phyloP scores from a whole-genome alignment of 1,139 yeast species.

The Magnusiomyces fungicola region DNA sequence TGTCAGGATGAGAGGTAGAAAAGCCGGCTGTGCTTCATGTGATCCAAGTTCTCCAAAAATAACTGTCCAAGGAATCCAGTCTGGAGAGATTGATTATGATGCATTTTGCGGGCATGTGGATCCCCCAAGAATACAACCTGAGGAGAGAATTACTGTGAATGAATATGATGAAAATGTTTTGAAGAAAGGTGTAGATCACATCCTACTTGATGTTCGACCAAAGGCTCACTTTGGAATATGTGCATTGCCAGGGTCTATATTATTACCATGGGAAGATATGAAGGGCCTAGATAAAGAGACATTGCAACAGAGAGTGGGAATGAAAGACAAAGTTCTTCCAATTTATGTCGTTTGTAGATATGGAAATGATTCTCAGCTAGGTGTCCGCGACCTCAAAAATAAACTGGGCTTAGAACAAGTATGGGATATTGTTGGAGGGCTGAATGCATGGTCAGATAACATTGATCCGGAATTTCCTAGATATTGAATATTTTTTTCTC shows the following conservation, averaged over 20 bases:
- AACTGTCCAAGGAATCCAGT: slow-evolving; percentile 39
- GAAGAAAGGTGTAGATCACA: slow-evolving; percentile 20
- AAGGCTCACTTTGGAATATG: slow-evolving; percentile 65
- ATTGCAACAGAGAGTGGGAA: slow-evolving; percentile 2
- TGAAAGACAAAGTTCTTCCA: slow-evolving; percentile 16
- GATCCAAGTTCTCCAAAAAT: slow-evolving; percentile 42
- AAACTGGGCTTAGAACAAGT: slow-evolving; percentile 44
- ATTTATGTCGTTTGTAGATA: slow-evolving; percentile 62
- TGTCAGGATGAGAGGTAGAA: slow-evolving; percentile 73
- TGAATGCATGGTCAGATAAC: slow-evolving; percentile 57
- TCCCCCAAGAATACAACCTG: slow-evolving; percentile 24
- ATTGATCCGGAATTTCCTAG: slow-evolving; percentile 60
- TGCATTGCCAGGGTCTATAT: slow-evolving; percentile 50
- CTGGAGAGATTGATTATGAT: slow-evolving; percentile 50
- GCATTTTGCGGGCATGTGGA: slow-evolving; percentile 65
- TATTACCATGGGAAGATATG: slow-evolving; percentile 41
- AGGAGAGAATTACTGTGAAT: slow-evolving; percentile 46
- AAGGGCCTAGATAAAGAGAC: neutral
- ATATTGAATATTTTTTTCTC: slow-evolving; percentile 43
- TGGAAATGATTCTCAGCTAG: slow-evolving; percentile 88
- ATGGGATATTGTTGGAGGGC: slow-evolving; percentile 69
- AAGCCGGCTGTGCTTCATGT: slow-evolving; percentile 57
- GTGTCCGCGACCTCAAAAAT: slow-evolving; percentile 50
- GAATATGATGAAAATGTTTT: slow-evolving; percentile 29
- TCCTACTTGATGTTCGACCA: slow-evolving; percentile 76